phyloP scores from a whole-genome alignment of 2,329 filamentous ascomycete genomes.

The Apiospora malaysiana region DNA sequence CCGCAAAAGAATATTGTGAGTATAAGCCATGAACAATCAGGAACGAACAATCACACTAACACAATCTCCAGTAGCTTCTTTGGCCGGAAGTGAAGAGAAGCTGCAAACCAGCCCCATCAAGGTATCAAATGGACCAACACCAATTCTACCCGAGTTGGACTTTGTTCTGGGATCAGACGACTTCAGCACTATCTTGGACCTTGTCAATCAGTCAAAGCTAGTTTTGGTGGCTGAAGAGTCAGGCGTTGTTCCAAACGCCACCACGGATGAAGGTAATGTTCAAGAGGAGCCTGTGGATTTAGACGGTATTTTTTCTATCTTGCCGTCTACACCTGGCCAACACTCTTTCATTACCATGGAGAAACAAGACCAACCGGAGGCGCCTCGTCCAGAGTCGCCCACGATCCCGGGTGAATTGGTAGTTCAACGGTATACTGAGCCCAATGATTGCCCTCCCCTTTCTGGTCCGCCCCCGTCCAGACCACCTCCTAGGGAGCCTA shows the following conservation, averaged over 20 bases:
- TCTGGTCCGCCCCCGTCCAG: not conserved
- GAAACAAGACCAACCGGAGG: not conserved
- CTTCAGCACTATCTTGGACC: not conserved
- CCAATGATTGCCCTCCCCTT: not conserved
- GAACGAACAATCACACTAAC: not conserved
- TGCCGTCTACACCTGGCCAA: not conserved
- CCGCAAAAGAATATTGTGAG: not conserved
- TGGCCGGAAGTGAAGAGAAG: not conserved
- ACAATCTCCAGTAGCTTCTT: not conserved
- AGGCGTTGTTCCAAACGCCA: not conserved
- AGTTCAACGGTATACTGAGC: not conserved
- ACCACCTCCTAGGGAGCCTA: not conserved
- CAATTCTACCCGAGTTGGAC: not conserved
- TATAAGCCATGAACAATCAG: not conserved
- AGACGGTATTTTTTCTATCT: not conserved
- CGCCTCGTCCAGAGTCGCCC: slow-evolving; percentile 18
- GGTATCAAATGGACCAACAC: not conserved
- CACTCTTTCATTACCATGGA: not conserved
- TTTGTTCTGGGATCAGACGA: slow-evolving; percentile 6
- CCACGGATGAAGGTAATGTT: not conserved
- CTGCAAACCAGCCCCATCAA: not conserved
- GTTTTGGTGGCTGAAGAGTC: slow-evolving; percentile 8
- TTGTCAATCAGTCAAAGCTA: slow-evolving; percentile 3
- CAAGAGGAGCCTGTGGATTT: slow-evolving; percentile 2
- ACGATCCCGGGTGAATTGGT: not conserved